Evolutionary conservation across 2,329 filamentous ascomycete species (phyloP), one percentile per base, ranked within the genome.

Genomic region (Aspergillus brasiliensis): DNA sequence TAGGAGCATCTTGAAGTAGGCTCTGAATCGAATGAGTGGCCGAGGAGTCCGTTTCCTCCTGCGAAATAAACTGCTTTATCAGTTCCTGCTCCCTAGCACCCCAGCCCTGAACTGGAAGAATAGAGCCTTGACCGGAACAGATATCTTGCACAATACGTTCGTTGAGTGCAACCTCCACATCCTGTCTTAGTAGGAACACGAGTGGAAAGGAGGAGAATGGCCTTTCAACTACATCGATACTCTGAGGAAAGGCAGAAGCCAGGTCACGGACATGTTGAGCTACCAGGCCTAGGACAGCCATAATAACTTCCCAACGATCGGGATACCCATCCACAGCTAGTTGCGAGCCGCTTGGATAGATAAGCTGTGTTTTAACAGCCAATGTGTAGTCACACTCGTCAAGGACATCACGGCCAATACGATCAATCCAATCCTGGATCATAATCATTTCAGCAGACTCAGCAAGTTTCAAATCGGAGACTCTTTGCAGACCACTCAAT

Each of bases 341-440:
- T 38, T 84, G 80, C 0, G 75, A 57, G 0, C 85, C 85, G 5
- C 80, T 81, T 0, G 84, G 84, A 47, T 87, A 87, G 3, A 87
- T 84, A 0, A 88, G 71, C 59, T 88, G 84, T 0, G 83, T 86
- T 34, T 80, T 81, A 0, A 82, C 78, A 0, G 81, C 80, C 0
- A 88, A 70, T 0, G 82, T 86, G 40, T 82, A 78, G 61, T 87
- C 85, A 2, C 81, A 88, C 66, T 91, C 88, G 62, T 91, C 88
- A 0, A 91, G 72, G 0, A 91, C 77, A 66, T 91, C 88, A 0
- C 87, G 80, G 2, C 80, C 83, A 1, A 75, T 67, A 0, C 61
- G 59, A 2, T 82, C 75, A 5, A 90, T 68, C 76, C 82, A 85
- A 0, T 70, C 59, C 27, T 88, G 84, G 0, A 80, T 77, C 0